Evolutionary conservation across 345 rosid species (phyloP), one percentile per base, ranked within the genome.

Genomic region (Fremontodendron californicum): DNA sequence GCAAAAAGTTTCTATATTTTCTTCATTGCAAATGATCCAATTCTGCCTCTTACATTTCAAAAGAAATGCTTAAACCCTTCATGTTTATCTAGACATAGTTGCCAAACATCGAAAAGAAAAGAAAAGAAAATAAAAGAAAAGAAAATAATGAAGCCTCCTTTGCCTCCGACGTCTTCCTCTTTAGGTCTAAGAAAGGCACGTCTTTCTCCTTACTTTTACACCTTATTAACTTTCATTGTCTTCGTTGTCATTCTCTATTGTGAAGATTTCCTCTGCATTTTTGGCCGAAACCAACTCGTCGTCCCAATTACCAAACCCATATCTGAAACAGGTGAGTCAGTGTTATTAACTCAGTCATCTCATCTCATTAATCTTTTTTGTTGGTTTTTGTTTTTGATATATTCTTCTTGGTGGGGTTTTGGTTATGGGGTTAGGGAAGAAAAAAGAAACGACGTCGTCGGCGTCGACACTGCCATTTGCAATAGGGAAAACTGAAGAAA

Each of bases 121-220:
- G 0, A 10, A 25, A 25, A 58, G 35, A 33, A 29, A 12, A 27
- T 0, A 10, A 25, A 25, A 58, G 15, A 13, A 27, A 27, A 4
- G 6, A 3, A 25, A 57, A 8, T 2, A 52, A 86, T 90, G 91
- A 89, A 90, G 80, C 39, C 65, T 60, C 87, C 90, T 46, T 27
- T 69, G 37, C 82, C n/a, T n/a, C n/a, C n/a, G n/a, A n/a, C 89
- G 3, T 78, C 93, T 27, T 80, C 88, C 31, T 78, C 90, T 62
- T 65, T 82, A 18, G 77, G 66, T 29, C 81, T 80, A 0, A 81
- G 93, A 80, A 95, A 90, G 80, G 40, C 91, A 5, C 91, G 92
- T 57, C 80, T 88, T 73, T 89, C 94, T 72, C 95, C 98, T 16
- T 89, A 87, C 75, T 85, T 91, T 83, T 88, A 90, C 83, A 85